Base-by-base conservation (phyloP, 2,329 filamentous ascomycete species). In the Chaetomiaceae sp. region DNA sequence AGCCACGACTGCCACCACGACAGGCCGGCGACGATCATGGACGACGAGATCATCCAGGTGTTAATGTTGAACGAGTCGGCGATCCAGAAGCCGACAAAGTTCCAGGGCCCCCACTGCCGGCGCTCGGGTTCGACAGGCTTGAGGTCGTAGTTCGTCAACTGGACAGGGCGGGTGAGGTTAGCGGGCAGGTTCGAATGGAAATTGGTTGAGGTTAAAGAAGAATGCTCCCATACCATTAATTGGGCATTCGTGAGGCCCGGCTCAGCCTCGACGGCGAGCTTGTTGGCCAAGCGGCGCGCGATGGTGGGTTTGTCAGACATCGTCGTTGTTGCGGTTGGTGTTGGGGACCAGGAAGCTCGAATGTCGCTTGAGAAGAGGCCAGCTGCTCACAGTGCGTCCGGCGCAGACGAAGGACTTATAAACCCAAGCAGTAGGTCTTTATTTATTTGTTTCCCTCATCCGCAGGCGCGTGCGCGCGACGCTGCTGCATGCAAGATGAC, bases 1-100 rank as follows among this genome's bases (percentile, higher is more conserved):
- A 88, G 68, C 83, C 85, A 88, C 2, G 86, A 84, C 68, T 95
- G 88, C 88, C 88, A 95, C 88, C 88, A 95, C 7, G 86, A 87
- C 18, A 94, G 72, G 11, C 88, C 87, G 38, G 69, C 72, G 1
- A 84, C 77, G 27, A 94, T 87, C 78, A 88, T 89, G 30, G 85
- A 82, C 1, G 85, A 88, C 0, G 86, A 85, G 52, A 94, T 93
- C 87, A 94, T 95, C 89, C 88, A 94, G 2, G 88, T 93, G 66
- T 91, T 93, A 62, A 93, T 88, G 64, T 91, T 91, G 70, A 90
- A 88, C 0, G 81, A 85, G 66, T 91, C 86, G 24, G 86, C 84
- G 59, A 93, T 77, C 87, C 87, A 91, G 62, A 93, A 93, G 12
- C 81, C 86, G 33, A 95, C 84, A 62, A 89, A 95, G 65, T 95